These are phyloP conservation scores for Nakazawaea wyomingensis DNA, from an alignment of 805 yeast genomes.

Conservation along the genomic window DNA sequence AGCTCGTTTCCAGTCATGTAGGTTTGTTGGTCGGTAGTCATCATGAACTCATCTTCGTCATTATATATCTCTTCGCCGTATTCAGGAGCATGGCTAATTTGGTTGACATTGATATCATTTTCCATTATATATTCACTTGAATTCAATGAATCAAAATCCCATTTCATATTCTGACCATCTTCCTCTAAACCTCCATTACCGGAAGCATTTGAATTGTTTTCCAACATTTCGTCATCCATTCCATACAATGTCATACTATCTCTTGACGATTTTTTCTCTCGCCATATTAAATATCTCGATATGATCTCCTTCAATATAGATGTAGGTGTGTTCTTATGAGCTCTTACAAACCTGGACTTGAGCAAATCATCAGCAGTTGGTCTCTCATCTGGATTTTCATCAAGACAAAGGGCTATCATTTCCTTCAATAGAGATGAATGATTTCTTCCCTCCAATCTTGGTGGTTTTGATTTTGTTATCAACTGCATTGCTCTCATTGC, in stretches of 20 bases:
- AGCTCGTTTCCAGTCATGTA: slow-evolving; percentile 12
- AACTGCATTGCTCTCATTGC: slow-evolving; percentile 93
- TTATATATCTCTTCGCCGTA: slow-evolving; percentile 14
- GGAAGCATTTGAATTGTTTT: slow-evolving; percentile 14
- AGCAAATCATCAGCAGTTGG: slow-evolving; percentile 80
- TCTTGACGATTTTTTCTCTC: slow-evolving; percentile 59
- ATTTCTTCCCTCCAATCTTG: slow-evolving; percentile 86
- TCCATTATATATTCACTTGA: slow-evolving; percentile 69
- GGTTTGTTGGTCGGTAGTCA: slow-evolving; percentile 11
- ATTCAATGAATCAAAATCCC: slow-evolving; percentile 88
- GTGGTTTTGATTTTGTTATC: slow-evolving; percentile 90
- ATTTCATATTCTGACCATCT: slow-evolving; percentile 48
- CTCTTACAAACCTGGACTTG: slow-evolving; percentile 66
- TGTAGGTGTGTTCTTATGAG: slow-evolving; percentile 57
- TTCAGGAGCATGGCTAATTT: slow-evolving; percentile 7
- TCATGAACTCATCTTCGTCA: slow-evolving; percentile 8
- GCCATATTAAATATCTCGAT: slow-evolving; percentile 64
- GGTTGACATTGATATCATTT: slow-evolving; percentile 48
- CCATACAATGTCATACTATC: slow-evolving; percentile 40
- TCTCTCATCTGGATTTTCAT: slow-evolving; percentile 88
- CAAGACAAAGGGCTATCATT: slow-evolving; percentile 84
- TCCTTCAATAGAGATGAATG: slow-evolving; percentile 77
- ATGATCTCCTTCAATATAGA: slow-evolving; percentile 66
- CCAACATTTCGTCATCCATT: slow-evolving; percentile 34
- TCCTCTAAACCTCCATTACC: slow-evolving; percentile 17